phyloP scores from a whole-genome alignment of 768 basidiomycete genomes.

The Dentipellis sp. region DNA sequence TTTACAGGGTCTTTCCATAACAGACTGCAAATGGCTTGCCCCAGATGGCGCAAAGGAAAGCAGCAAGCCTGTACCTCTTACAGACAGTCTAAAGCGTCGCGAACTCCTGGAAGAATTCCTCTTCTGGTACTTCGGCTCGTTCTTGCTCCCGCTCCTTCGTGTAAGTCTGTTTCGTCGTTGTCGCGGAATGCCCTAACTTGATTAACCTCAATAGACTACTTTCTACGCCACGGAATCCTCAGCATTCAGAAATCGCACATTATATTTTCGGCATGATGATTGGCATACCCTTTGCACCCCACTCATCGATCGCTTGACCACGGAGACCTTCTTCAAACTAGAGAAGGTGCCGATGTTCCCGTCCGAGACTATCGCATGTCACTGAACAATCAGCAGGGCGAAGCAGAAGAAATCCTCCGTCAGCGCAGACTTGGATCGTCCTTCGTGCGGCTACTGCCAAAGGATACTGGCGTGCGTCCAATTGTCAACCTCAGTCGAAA shows the following conservation, averaged over 20 bases:
- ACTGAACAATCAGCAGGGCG: slow-evolving; percentile 30
- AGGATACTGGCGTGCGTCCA: slow-evolving; percentile 89
- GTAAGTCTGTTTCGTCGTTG: slow-evolving; percentile 29
- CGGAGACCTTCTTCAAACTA: slow-evolving; percentile 62
- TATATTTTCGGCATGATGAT: slow-evolving; percentile 93
- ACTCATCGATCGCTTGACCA: slow-evolving; percentile 63
- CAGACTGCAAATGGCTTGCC: slow-evolving; percentile 75
- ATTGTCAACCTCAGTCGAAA: slow-evolving; percentile 82
- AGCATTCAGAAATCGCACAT: slow-evolving; percentile 68
- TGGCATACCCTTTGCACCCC: slow-evolving; percentile 83
- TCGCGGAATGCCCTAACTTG: neutral
- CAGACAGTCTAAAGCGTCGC: slow-evolving; percentile 68
- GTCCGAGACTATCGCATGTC: neutral
- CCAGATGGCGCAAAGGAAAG: slow-evolving; percentile 27
- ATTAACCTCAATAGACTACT: slow-evolving; percentile 49
- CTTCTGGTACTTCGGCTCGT: slow-evolving; percentile 89
- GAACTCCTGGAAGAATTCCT: slow-evolving; percentile 81
- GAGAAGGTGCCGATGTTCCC: slow-evolving; percentile 40
- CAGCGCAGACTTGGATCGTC: slow-evolving; percentile 75
- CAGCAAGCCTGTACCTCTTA: slow-evolving; percentile 43
- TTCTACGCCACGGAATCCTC: slow-evolving; percentile 94
- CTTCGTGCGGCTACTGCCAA: slow-evolving; percentile 83
- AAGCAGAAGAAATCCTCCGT: slow-evolving; percentile 58
- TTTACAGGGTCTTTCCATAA: slow-evolving; percentile 65
- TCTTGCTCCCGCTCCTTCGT: slow-evolving; percentile 69